Percentiles rank a stretch among this genome's conserved stretches.
Evolutionary conservation across 1,139 yeast genomes (phyloP).

Genomic region (Chernovozyma aurita): DNA sequence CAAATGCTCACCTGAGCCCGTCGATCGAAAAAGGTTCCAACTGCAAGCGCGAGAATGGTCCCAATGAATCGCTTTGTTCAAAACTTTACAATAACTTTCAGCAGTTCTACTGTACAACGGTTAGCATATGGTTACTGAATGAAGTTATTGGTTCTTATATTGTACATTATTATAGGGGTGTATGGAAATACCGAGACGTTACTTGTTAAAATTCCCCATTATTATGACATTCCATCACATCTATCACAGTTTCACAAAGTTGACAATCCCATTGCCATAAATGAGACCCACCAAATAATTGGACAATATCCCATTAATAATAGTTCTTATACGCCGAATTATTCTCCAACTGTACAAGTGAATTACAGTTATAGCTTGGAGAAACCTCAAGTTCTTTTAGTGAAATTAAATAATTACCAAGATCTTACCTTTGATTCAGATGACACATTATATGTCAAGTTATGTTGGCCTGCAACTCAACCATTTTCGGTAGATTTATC

Average conservation of each 20-base stretch:
- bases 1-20: too few species aligned
- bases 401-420: conserved; percentile 32
- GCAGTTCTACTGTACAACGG: too few species aligned
- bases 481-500: conserved; percentile 27
- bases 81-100: too few species aligned
- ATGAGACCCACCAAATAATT: conserved; percentile 23
- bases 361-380: neutral
- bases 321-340: conserved; percentile 5
- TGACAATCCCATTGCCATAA: conserved; percentile 12
- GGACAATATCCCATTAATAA: conserved; percentile 27
- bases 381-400: conserved; percentile 19
- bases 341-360: neutral
- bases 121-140: too few species aligned
- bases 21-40: too few species aligned
- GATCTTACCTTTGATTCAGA: conserved; percentile 24
- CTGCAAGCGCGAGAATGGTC: too few species aligned
- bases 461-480: conserved; percentile 44
- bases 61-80: too few species aligned
- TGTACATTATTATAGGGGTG: conserved; percentile 1
- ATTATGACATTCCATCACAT: conserved; percentile 29
- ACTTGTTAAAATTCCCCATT: conserved; percentile 29
- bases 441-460: conserved; percentile 31
- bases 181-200: conserved; percentile 40
- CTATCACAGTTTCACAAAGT: conserved; percentile 2
- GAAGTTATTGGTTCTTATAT: neutral